A percentile compares a stretch with the other conserved stretches of the same genome.
phyloP scores from a whole-genome alignment of 2,329 filamentous ascomycete species.

The Herpomyces periplanetae region DNA sequence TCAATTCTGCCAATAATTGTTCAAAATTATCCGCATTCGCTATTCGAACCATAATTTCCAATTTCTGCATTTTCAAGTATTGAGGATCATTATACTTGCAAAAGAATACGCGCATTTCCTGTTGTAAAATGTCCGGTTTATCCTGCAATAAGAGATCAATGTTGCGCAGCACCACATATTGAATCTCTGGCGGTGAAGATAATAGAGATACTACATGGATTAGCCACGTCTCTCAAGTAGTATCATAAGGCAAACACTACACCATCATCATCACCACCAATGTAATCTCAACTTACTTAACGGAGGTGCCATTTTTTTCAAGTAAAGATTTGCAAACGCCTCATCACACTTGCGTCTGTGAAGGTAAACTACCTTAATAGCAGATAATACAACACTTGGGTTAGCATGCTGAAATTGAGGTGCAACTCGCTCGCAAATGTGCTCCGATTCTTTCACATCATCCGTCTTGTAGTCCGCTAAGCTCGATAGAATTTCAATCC shows the following conservation, averaged over 20 bases:
- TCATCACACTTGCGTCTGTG: constrained; percentile 57
- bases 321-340: constrained; percentile 41
- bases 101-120: constrained; percentile 91
- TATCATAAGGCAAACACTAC: not conserved
- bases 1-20: constrained; percentile 64
- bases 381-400: constrained; percentile 77
- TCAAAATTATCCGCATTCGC: constrained; percentile 88
- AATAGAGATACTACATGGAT: constrained; percentile 37
- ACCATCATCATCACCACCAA: no score
- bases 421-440: constrained; percentile 80
- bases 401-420: constrained; percentile 97
- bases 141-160: constrained; percentile 85
- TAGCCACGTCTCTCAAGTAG: constrained; percentile 5
- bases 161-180: constrained; percentile 82
- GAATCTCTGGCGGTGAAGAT: constrained; percentile 75
- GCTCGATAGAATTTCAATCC: constrained; percentile 65
- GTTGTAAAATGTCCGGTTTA: constrained; percentile 79
- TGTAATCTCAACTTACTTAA: constrained; percentile 19
- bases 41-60: constrained; percentile 98
- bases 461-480: constrained; percentile 48
- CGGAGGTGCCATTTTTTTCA: constrained; percentile 95
- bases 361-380: constrained; percentile 83
- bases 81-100: constrained; percentile 98
- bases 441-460: constrained; percentile 85
- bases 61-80: constrained; percentile 84